Conservation (phyloP, 164 flowering plant genomes). For the Pachysandra terminalis region DNA sequence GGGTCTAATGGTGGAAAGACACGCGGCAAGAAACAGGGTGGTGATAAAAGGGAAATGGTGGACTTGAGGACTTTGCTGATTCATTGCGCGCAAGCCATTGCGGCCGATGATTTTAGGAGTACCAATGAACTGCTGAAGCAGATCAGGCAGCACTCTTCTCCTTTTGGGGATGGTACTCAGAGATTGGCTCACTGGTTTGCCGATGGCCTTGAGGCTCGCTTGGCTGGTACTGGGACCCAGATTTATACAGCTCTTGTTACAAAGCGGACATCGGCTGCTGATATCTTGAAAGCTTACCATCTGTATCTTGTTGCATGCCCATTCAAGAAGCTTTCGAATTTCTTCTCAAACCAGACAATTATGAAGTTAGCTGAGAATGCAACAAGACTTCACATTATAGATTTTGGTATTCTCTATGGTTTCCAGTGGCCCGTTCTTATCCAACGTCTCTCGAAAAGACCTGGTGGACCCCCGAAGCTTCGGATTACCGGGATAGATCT, state of each 20-base stretch:
- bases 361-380: conserved; percentile 28
- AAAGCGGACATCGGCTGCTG: conserved; percentile 58
- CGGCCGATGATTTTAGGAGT: conserved; percentile 65
- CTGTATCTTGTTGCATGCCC: conserved; percentile 70
- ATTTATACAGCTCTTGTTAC: conserved; percentile 46
- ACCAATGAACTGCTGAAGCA: conserved; percentile 67
- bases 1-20: conserved; percentile 42
- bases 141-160: conserved; percentile 74
- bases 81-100: conserved; percentile 78
- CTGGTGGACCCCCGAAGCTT: conserved; percentile 75
- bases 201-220: conserved; percentile 80
- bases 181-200: conserved; percentile 77
- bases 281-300: conserved; percentile 67
- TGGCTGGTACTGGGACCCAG: conserved; percentile 88
- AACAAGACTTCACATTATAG: conserved; percentile 62
- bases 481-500: conserved; percentile 83
- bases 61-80: conserved; percentile 79
- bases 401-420: conserved; percentile 85
- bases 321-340: conserved; percentile 65
- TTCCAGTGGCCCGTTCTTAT: conserved; percentile 90
- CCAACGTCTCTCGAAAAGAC: conserved; percentile 48
- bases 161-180: conserved; percentile 77
- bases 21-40: conserved; percentile 53
- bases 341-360: conserved; percentile 54
- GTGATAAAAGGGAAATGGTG: conserved; percentile 63